Conservation (phyloP, 2,329 filamentous ascomycete species). For the Trichoderma breve region DNA sequence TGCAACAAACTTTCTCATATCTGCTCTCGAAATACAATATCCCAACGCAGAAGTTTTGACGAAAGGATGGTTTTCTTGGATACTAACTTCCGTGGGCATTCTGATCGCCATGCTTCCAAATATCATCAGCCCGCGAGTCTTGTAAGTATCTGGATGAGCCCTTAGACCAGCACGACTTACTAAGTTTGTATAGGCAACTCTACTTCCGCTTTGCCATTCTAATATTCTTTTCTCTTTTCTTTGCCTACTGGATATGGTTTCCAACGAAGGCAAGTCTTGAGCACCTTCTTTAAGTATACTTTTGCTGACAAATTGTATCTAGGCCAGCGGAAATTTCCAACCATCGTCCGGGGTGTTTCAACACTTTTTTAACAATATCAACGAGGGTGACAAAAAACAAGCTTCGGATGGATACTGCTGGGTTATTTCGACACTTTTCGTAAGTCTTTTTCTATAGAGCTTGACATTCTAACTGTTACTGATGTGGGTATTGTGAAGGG, state of each 20-base stretch:
- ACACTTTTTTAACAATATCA: neutral
- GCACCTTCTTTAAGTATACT: neutral
- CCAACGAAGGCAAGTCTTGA: neutral
- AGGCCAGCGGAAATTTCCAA: neutral
- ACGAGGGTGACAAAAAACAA: neutral
- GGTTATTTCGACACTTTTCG: neutral
- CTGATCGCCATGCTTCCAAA: neutral
- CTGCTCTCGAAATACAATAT: neutral
- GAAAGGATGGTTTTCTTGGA: neutral
- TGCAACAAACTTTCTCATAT: neutral
- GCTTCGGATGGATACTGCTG: neutral
- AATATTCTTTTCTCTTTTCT: neutral
- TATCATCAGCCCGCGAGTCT: neutral
- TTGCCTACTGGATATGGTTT: neutral
- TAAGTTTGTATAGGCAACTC: neutral
- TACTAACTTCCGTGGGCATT: neutral
- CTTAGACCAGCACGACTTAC: neutral
- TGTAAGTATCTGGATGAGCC: neutral
- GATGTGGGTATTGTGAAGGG: neutral
- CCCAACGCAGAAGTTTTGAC: neutral
- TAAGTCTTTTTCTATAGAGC: neutral
- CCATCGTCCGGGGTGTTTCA: neutral
- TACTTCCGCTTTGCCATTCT: neutral
- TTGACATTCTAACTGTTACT: neutral
- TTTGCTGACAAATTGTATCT: neutral